Conservation (phyloP, 495 filamentous ascomycete species). For the Lophium mytilinum region DNA sequence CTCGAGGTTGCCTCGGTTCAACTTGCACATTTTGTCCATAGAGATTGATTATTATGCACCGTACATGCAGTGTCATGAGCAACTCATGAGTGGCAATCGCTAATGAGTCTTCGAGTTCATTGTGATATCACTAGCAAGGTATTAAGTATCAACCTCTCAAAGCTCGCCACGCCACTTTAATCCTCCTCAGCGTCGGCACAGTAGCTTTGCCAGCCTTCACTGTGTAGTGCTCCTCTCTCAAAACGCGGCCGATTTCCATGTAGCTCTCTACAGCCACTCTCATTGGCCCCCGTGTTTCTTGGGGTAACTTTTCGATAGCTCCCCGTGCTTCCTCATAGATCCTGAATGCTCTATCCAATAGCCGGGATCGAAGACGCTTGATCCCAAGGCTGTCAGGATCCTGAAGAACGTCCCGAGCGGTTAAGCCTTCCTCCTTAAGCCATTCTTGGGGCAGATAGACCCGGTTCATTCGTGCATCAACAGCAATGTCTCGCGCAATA, state of each 20-base stretch:
- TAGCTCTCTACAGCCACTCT: constrained; percentile 63
- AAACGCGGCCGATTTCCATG: constrained; percentile 60
- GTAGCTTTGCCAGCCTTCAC: constrained; percentile 49
- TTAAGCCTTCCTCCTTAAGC: constrained; percentile 48
- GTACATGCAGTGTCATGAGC: too few species aligned
- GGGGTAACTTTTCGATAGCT: constrained; percentile 50
- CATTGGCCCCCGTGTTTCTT: constrained; percentile 49
- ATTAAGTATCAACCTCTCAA: constrained; percentile 26
- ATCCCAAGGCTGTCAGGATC: constrained; percentile 36
- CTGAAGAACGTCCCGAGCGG: constrained; percentile 43
- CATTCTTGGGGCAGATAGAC: constrained; percentile 57
- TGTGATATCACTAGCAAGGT: too few species aligned
- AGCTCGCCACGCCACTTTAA: constrained; percentile 49
- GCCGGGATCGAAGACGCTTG: constrained; percentile 40
- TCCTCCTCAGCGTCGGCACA: constrained; percentile 46
- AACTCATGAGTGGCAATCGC: too few species aligned
- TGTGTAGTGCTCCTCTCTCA: constrained; percentile 38
- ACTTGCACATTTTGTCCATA: too few species aligned
- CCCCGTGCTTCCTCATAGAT: constrained; percentile 42
- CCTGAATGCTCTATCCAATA: constrained; percentile 49
- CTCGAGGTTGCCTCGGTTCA: too few species aligned
- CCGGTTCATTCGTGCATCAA: constrained; percentile 51
- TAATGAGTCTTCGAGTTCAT: too few species aligned
- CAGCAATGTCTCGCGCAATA: constrained; percentile 58
- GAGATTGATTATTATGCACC: background rate